Base-by-base conservation (phyloP, 225 moss, liverwort and hornwort species). In the Bryoerythrophyllum caledonicum region DNA sequence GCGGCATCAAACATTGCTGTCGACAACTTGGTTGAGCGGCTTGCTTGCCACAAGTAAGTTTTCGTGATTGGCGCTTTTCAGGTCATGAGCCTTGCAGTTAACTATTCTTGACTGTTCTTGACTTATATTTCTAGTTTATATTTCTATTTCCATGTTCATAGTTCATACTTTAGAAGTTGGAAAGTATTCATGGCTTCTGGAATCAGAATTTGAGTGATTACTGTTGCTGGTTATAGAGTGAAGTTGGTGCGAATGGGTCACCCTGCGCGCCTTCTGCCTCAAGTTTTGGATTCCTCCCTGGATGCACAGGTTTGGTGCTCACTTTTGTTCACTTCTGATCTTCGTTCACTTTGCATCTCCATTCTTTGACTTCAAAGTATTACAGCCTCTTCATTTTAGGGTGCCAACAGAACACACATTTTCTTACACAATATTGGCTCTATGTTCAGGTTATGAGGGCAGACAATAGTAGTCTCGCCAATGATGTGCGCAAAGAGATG, bases 1-100 rank as follows among this genome's bases (percentile, higher is more conserved):
- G 92, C 96, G 38, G 96, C 96, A 54, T 97, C 96, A 54, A 97
- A 97, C 71, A 92, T 97, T 80, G 96, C 96, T 41, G 96, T 97
- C 25, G 96, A 97, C 81, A 97, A 97, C 76, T 78, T 97, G 66
- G 96, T 97, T 61, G 96, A 97, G 70, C 89, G 91, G 44, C 94
- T 97, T 76, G 89, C 91, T 27, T 94, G 84, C 55, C 90, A 97
- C 75, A 97, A 91, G 93, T 93, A 82, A 82, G 55, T 55, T 63
- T 73, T 61, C 43, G n/a, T 56, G 62, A 51, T 62, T 23, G 16
- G 23, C 30, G 43, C 43, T 66, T 66, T 56, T 57, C 65, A 43
- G 60, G 30, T 53, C 71, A 28, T 35, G 44, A 63, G 60, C 11
- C 49, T 30, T 55, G 55, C 40, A 40, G 1, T 56, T 5, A 32